phyloP scores from a whole-genome alignment of 331 rosid species.

The Malus hybrid region DNA sequence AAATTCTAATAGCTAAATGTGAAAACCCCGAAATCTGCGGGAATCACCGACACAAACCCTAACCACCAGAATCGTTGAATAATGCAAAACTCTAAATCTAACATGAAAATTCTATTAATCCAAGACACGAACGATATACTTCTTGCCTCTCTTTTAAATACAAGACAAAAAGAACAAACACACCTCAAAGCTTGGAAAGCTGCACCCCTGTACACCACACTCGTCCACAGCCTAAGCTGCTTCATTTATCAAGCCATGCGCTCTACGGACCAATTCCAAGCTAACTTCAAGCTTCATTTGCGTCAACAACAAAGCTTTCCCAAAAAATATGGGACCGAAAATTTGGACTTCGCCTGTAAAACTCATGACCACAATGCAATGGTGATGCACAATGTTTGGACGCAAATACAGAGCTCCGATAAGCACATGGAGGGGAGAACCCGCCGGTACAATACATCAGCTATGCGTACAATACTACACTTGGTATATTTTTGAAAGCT shows the following conservation, averaged over 20 bases:
- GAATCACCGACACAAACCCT: slow-evolving; percentile 32
- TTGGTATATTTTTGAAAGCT: slow-evolving; percentile 74
- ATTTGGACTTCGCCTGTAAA: slow-evolving; percentile 32
- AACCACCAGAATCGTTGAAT: slow-evolving; percentile 23
- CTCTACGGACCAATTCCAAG: slow-evolving; percentile 12
- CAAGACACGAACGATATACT: slow-evolving; percentile 5
- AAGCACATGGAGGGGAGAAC: slow-evolving; percentile 15
- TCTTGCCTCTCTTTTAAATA: slow-evolving; percentile 26
- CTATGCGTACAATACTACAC: slow-evolving; percentile 26
- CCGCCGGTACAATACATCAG: slow-evolving; percentile 6
- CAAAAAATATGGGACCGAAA: slow-evolving; percentile 32
- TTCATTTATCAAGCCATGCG: slow-evolving; percentile 31
- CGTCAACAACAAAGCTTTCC: slow-evolving; percentile 20
- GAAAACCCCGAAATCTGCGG: slow-evolving; percentile 43
- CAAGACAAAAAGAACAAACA: slow-evolving; percentile 51
- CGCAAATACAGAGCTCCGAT: slow-evolving; percentile 38
- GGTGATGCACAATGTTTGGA: slow-evolving; percentile 37
- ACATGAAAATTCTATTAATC: slow-evolving; percentile 18
- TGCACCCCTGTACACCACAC: slow-evolving; percentile 66
- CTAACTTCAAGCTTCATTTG: slow-evolving; percentile 43
- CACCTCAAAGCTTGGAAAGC: slow-evolving; percentile 45
- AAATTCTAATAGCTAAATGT: background rate
- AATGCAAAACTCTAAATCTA: slow-evolving; percentile 21
- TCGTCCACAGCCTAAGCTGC: slow-evolving; percentile 20
- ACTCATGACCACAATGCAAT: slow-evolving; percentile 27